Evolutionary conservation across 495 filamentous ascomycete species (phyloP).

Genomic region (Penicillium herquei): DNA sequence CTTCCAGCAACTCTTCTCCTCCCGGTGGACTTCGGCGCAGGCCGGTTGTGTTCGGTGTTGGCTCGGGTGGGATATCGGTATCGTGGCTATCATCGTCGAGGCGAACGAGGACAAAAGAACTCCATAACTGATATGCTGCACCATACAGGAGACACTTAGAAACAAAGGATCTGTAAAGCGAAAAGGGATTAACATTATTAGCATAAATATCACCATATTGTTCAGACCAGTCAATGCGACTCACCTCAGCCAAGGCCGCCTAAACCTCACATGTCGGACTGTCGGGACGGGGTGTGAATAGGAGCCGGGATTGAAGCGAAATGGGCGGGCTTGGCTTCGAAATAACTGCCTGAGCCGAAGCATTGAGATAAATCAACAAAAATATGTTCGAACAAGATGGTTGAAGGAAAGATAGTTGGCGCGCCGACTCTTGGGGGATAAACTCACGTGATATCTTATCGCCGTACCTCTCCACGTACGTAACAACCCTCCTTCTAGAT

Average conservation of each 20-base stretch:
- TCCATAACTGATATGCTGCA: conserved; percentile 40
- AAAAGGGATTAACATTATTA: conserved; percentile 1
- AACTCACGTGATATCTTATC: conserved; percentile 27
- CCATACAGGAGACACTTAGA: conserved; percentile 34
- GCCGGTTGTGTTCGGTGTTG: neutral
- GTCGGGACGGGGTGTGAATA: conserved; percentile 14
- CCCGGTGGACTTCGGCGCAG: neutral
- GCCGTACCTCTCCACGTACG: neutral
- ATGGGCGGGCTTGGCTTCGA: conserved; percentile 24
- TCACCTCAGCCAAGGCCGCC: conserved; percentile 41
- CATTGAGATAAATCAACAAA: conserved; percentile 33
- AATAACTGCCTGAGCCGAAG: conserved; percentile 33
- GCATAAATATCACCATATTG: neutral
- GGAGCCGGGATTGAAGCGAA: conserved; percentile 22
- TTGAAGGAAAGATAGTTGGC: conserved; percentile 1
- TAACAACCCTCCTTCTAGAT: neutral
- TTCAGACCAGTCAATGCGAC: conserved; percentile 1
- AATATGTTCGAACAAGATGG: conserved; percentile 4
- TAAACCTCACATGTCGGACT: conserved; percentile 38
- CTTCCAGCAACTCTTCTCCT: conserved; percentile 14
- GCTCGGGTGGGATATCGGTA: conserved; percentile 8
- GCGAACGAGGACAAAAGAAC: conserved; percentile 37
- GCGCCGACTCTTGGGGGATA: conserved; percentile 1
- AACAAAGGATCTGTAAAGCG: conserved; percentile 27
- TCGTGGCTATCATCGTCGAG: conserved; percentile 36